A percentile compares a stretch with the other conserved stretches of the same genome.
These are phyloP conservation scores for Trypanosoma melophagium DNA, from an alignment of 208 protist genomes.

Conservation along the genomic window DNA sequence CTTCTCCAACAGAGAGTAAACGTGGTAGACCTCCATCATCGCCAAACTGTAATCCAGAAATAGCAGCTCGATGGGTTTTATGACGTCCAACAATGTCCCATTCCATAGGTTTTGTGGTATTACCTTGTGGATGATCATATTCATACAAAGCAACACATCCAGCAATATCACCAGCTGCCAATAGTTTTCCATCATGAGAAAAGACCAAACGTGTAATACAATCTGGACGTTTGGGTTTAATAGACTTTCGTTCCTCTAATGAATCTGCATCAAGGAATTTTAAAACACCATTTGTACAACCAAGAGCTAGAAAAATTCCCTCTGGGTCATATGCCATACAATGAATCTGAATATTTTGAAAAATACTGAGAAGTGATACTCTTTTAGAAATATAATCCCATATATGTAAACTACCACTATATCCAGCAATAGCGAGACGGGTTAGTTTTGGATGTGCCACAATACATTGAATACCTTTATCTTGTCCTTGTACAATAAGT, in stretches of 20 bases:
- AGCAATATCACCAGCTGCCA: constrained; percentile 78
- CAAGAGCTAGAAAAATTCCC: constrained; percentile 80
- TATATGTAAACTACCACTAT: constrained; percentile 87
- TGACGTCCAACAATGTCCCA: constrained; percentile 93
- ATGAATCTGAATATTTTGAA: constrained; percentile 78
- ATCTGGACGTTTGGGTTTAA: constrained; percentile 71
- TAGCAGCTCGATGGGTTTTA: constrained; percentile 86
- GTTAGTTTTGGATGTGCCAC: constrained; percentile 81
- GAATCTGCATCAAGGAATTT: constrained; percentile 88
- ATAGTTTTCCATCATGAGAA: constrained; percentile 69
- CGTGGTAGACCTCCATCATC: constrained; percentile 41
- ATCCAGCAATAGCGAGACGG: constrained; percentile 81
- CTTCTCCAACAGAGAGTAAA: constrained; percentile 92
- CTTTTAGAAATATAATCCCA: constrained; percentile 87
- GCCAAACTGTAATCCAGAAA: constrained; percentile 90
- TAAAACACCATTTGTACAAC: constrained; percentile 92
- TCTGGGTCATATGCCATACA: constrained; percentile 88
- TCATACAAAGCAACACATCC: constrained; percentile 92
- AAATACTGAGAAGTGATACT: constrained; percentile 77
- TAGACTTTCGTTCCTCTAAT: constrained; percentile 81
- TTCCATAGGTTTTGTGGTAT: constrained; percentile 60
- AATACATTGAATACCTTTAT: constrained; percentile 80
- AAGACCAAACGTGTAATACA: constrained; percentile 81
- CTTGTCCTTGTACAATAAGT: constrained; percentile 89
- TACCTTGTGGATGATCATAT: constrained; percentile 49